Evolutionary conservation across 306 rosid species (phyloP).

Genomic region (Carpinus viminea): DNA sequence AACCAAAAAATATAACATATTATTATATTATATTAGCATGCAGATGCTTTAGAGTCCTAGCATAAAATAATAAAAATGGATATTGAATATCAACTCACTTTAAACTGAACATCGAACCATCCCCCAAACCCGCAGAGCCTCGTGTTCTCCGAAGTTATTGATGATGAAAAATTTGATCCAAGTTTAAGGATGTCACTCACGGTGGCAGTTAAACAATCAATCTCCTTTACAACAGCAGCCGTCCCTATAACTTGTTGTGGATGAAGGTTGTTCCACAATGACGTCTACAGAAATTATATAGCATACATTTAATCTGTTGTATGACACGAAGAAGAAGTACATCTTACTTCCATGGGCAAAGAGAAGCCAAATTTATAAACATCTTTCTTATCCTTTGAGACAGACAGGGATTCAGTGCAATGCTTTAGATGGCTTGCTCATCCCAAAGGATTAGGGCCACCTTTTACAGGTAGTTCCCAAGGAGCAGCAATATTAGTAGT

Average conservation of each 20-base stretch:
- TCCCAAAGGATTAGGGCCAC: neutral
- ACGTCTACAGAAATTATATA: slow-evolving; percentile 58
- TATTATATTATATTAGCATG: neutral
- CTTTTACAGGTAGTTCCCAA: too few relatives aligned
- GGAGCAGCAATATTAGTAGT: too few relatives aligned
- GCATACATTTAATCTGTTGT: slow-evolving; percentile 4
- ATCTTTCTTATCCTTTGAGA: too few relatives aligned
- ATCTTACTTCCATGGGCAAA: slow-evolving; percentile 20
- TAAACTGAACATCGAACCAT: slow-evolving; percentile 98
- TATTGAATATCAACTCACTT: slow-evolving; percentile 52
- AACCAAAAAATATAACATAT: slow-evolving; percentile 18
- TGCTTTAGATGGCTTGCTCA: neutral
- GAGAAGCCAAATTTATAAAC: slow-evolving; percentile 5
- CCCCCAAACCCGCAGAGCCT: slow-evolving; percentile 85
- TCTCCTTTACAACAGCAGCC: slow-evolving; percentile 70
- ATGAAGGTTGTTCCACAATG: slow-evolving; percentile 89
- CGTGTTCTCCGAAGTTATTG: slow-evolving; percentile 56
- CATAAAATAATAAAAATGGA: slow-evolving; percentile 3
- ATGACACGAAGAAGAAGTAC: slow-evolving; percentile 21
- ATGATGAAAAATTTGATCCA: slow-evolving; percentile 47
- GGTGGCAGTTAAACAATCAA: slow-evolving; percentile 89
- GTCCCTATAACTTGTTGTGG: slow-evolving; percentile 89
- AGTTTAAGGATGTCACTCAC: slow-evolving; percentile 78
- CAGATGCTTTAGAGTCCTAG: slow-evolving; percentile 14
- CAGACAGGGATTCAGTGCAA: neutral